Conservation (phyloP, 352 stramenopile genomes). For the Phytophthora sansomeana region DNA sequence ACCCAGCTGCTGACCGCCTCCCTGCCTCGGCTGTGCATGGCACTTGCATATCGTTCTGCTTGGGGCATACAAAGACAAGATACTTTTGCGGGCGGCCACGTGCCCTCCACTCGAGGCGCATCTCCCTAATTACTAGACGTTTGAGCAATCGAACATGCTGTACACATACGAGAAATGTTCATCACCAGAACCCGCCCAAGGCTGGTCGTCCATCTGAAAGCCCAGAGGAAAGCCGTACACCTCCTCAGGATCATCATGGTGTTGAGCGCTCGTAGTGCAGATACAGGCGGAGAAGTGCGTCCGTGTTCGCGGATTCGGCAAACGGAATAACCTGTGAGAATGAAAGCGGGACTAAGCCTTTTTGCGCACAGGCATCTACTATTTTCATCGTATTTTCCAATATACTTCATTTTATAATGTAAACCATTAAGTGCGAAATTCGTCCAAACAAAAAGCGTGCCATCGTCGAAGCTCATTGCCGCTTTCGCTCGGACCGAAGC, state of each 20-base stretch:
- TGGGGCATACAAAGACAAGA: constrained; percentile 15
- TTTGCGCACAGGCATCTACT: background rate
- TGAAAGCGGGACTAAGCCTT: background rate
- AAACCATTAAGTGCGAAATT: background rate
- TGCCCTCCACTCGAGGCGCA: constrained; percentile 1
- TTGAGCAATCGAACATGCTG: constrained; percentile 25
- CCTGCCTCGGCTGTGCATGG: constrained; percentile 1
- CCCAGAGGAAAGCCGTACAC: constrained; percentile 26
- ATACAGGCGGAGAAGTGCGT: background rate
- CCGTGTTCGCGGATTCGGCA: background rate
- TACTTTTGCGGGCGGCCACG: background rate
- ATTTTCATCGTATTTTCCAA: background rate
- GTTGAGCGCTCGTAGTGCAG: constrained; percentile 10
- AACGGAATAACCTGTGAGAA: background rate
- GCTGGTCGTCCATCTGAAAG: background rate
- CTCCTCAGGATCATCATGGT: constrained; percentile 30
- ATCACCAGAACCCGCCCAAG: constrained; percentile 3
- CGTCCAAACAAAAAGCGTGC: constrained; percentile 24
- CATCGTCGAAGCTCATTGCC: constrained; percentile 33
- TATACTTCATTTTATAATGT: background rate
- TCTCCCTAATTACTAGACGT: constrained; percentile 2
- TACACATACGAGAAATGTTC: background rate
- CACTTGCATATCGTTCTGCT: constrained; percentile 17
- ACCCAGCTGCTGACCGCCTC: constrained; percentile 10
- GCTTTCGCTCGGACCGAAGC: constrained; percentile 37